Evolutionary conservation across 2,329 filamentous ascomycete species (phyloP).

Genomic region (Gnomoniopsis smithogilvyi): DNA sequence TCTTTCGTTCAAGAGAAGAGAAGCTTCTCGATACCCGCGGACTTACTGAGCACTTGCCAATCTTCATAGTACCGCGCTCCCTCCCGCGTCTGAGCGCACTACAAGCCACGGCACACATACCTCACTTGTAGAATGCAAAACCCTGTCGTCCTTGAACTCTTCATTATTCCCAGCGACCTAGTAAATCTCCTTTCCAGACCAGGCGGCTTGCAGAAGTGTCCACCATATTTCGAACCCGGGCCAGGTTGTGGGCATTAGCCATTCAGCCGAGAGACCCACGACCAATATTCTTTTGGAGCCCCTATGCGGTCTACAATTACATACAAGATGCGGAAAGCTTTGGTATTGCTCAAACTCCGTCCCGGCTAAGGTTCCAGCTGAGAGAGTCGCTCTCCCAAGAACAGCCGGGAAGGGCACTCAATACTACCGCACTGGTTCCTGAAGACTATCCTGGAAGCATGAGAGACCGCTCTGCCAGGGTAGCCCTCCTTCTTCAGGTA

Average conservation of each 20-base stretch:
- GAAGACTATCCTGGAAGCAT: slow-evolving; percentile 31
- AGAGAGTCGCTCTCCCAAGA: slow-evolving; percentile 12
- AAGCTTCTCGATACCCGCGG: neutral
- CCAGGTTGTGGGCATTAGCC: slow-evolving; percentile 42
- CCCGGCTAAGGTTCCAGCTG: slow-evolving; percentile 32
- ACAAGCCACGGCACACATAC: neutral
- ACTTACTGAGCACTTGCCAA: slow-evolving; percentile 5
- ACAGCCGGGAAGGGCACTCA: slow-evolving; percentile 10
- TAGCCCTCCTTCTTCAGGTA: slow-evolving; percentile 36
- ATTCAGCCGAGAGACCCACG: slow-evolving; percentile 46
- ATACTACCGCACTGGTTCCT: slow-evolving; percentile 24
- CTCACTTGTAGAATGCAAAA: neutral
- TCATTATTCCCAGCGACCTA: neutral
- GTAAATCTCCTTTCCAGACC: neutral
- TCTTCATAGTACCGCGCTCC: neutral
- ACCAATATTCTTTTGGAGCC: slow-evolving; percentile 32
- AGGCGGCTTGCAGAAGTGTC: slow-evolving; percentile 5
- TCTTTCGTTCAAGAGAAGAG: neutral
- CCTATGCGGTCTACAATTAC: slow-evolving; percentile 25
- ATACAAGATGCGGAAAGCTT: neutral
- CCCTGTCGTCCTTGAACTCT: neutral
- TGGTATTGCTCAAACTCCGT: neutral
- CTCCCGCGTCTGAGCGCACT: slow-evolving; percentile 5
- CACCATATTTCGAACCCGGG: slow-evolving; percentile 25
- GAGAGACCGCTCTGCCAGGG: slow-evolving; percentile 29